Evolutionary conservation across 106 monocot species (phyloP).

Genomic region (Narthecium ossifragum): DNA sequence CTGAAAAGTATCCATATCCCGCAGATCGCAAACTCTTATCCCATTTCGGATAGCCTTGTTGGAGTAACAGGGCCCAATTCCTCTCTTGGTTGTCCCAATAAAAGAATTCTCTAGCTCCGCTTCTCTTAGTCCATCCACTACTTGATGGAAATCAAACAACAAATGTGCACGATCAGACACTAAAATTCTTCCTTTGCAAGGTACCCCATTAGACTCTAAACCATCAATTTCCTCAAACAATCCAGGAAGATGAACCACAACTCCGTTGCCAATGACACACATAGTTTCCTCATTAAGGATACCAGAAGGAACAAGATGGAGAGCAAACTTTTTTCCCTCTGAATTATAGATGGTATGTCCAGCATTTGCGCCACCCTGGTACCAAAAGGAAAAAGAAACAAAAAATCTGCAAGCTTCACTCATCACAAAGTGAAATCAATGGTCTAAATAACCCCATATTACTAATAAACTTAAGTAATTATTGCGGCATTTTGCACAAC

Average conservation of each 20-base stretch:
- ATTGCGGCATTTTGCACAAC: neutral
- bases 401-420: neutral
- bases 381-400: neutral
- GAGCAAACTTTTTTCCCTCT: constrained; percentile 91
- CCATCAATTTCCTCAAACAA: constrained; percentile 83
- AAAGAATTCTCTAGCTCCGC: constrained; percentile 77
- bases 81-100: constrained; percentile 93
- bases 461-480: neutral
- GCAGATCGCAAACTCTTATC: constrained; percentile 72
- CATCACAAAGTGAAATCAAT: neutral
- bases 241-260: constrained; percentile 85
- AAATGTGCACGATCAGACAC: constrained; percentile 95
- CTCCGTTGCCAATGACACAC: constrained; percentile 91
- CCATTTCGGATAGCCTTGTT: constrained; percentile 84
- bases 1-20: constrained; percentile 76
- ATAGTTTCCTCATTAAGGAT: constrained; percentile 81
- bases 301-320: constrained; percentile 93
- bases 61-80: constrained; percentile 95
- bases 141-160: constrained; percentile 93
- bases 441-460: neutral
- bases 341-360: constrained; percentile 95
- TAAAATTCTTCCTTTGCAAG: constrained; percentile 68
- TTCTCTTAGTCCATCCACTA: constrained; percentile 77
- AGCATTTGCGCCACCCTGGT: constrained; percentile 95
- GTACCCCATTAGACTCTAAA: constrained; percentile 72